Evolutionary conservation across 176 grass and related monocot species (phyloP), one percentile per base, ranked within the genome.

Genomic region (Oryza meridionalis): DNA sequence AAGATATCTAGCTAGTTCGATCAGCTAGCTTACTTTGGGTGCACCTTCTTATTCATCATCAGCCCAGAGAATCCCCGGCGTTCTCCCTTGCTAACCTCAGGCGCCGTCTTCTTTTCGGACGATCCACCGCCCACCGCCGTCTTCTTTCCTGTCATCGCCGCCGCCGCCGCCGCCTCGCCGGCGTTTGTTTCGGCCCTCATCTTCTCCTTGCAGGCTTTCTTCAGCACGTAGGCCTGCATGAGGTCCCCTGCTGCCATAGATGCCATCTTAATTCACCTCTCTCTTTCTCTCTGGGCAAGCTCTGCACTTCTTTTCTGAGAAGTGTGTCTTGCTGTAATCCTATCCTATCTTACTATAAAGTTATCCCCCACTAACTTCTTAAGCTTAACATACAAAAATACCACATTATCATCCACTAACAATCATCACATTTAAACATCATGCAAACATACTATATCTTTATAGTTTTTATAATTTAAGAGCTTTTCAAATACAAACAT

Each of bases 191-290:
- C 51, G 3, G 73, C 73, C 42, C 7, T 84, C 13, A 27, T 25
- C 61, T 88, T 44, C 67, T 88, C 81, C 81, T 73, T 61, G 75
- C 59, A 26, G 33, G 55, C 81, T 37, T 88, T 88, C 68, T 27
- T 88, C 75, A 43, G 45, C 46, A 88, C 86, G 75, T 84, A 79
- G 26, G 81, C 86, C 75, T 68, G 25, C 32, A 6, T 76, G 17
- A 88, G 73, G 45, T 88, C 76, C 27, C 86, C 75, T 7, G 59
- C 51, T 43, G 69, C 72, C 76, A 88, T 88, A 45, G 86, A 88
- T 53, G 76, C 61, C 81, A 88, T 88, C 68, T 61, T n/a, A n/a
- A n/a, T n/a, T 31, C 38, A 29, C 0, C n/a, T 72, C 4, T 42
- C 73, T 22, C 15, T 7, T 1, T 63, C 58, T 25, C 26, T 2